Evolutionary conservation across 2,329 filamentous ascomycete genomes (phyloP).

Genomic region (Scedosporium apiospermum): DNA sequence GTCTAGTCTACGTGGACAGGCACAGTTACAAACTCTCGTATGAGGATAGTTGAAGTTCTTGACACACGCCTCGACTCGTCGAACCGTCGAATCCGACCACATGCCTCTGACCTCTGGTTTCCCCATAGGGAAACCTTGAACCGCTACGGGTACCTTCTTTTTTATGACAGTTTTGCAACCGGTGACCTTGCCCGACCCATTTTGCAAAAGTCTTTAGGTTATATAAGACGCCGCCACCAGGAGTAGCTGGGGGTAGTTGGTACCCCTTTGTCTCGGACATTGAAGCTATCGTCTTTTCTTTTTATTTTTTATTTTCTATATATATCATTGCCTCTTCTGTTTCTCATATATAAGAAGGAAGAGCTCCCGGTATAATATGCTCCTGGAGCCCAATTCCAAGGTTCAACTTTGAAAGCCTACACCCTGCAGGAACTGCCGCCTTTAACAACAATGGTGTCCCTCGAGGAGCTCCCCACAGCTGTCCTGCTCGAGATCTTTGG

Average conservation of each 20-base stretch:
- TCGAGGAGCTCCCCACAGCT: slow-evolving; percentile 48
- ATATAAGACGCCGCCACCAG: not conserved
- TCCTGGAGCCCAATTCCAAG: not conserved
- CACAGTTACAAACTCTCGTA: not conserved
- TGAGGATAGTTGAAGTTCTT: not conserved
- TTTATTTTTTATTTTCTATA: slow-evolving; percentile 5
- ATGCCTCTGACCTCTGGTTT: not conserved
- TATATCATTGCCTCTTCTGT: slow-evolving; percentile 4
- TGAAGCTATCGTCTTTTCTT: slow-evolving; percentile 14
- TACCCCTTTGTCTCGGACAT: slow-evolving; percentile 3
- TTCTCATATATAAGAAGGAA: not conserved
- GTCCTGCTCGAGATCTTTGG: slow-evolving; percentile 52
- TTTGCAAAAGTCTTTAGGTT: not conserved
- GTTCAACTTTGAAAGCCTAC: not conserved
- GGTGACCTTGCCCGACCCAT: not conserved
- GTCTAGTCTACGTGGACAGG: not conserved
- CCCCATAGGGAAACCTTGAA: not conserved
- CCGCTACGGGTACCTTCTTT: not conserved
- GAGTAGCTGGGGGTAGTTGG: not conserved
- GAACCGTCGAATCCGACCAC: not conserved
- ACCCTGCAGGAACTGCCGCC: not conserved
- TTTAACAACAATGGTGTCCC: slow-evolving; percentile 6
- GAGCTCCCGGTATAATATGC: not conserved
- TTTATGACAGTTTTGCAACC: not conserved
- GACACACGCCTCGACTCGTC: not conserved